Conservation (phyloP, 2,329 filamentous ascomycete species). For the Trichoderma sp. region DNA sequence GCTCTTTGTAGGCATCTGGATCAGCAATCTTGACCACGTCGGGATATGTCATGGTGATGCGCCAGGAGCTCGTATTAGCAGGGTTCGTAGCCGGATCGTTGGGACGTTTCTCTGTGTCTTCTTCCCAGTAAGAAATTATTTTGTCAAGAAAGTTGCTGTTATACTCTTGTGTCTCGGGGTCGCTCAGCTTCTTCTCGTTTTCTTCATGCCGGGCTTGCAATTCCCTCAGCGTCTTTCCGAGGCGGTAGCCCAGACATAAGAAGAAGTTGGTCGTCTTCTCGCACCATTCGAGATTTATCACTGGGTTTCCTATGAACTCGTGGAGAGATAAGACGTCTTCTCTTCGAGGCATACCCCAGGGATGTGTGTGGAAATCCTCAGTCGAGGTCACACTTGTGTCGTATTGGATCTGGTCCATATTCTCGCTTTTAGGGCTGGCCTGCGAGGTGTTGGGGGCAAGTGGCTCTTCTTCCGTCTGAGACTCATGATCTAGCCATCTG, state of each 20-base stretch:
- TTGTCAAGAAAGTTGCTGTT: conserved; percentile 22
- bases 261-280: conserved; percentile 24
- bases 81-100: conserved; percentile 24
- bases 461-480: background rate
- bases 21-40: conserved; percentile 37
- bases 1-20: conserved; percentile 24
- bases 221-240: conserved; percentile 36
- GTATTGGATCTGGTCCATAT: background rate
- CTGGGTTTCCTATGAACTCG: background rate
- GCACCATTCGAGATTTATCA: background rate
- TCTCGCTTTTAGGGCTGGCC: background rate
- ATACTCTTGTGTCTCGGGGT: background rate
- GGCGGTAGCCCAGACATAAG: conserved; percentile 37
- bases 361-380: conserved; percentile 15
- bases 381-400: background rate
- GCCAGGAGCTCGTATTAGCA: background rate
- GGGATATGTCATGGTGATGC: conserved; percentile 25
- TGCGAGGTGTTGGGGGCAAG: background rate
- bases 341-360: conserved; percentile 1
- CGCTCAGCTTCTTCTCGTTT: background rate
- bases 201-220: conserved; percentile 20
- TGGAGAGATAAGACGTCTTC: conserved; percentile 15
- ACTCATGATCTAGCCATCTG: background rate
- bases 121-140: conserved; percentile 23
- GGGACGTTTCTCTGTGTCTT: conserved; percentile 22